Conservation (phyloP, 192 early-diverging fungal genomes). For the Obelidium mucronatum region DNA sequence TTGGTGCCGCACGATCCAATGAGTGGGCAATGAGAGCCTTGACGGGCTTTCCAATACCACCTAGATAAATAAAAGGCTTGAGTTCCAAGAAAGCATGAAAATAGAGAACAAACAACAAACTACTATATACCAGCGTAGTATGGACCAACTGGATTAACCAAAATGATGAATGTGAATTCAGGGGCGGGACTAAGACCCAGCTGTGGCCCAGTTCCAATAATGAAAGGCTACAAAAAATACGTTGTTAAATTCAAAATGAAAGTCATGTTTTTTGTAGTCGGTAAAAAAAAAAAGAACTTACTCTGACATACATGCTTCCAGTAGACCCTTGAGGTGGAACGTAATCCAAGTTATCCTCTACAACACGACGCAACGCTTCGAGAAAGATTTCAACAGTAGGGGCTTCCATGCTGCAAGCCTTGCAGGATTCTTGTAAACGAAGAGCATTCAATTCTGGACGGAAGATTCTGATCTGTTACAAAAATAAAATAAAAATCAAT, state of each 20-base stretch:
- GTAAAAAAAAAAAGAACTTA: neutral
- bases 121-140: conserved; percentile 57
- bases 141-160: conserved; percentile 74
- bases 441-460: conserved; percentile 73
- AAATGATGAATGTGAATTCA: conserved; percentile 70
- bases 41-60: conserved; percentile 63
- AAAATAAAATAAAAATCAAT: neutral
- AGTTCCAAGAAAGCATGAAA: conserved; percentile 16
- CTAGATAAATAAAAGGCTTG: too few relatives aligned
- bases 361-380: conserved; percentile 60
- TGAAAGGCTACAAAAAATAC: conserved; percentile 54
- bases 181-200: conserved; percentile 60
- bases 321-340: conserved; percentile 75
- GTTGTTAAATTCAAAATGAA: neutral
- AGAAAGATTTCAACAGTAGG: conserved; percentile 70
- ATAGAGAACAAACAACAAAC: neutral
- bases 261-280: neutral
- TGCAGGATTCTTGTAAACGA: conserved; percentile 64
- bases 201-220: conserved; percentile 73
- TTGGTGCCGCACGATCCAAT: conserved; percentile 70
- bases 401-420: conserved; percentile 63
- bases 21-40: conserved; percentile 70
- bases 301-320: conserved; percentile 74
- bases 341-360: conserved; percentile 72
- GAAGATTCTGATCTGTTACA: conserved; percentile 66